These are phyloP conservation scores for Lyophyllum decastes DNA, from an alignment of 768 basidiomycete species.

Conservation along the genomic window DNA sequence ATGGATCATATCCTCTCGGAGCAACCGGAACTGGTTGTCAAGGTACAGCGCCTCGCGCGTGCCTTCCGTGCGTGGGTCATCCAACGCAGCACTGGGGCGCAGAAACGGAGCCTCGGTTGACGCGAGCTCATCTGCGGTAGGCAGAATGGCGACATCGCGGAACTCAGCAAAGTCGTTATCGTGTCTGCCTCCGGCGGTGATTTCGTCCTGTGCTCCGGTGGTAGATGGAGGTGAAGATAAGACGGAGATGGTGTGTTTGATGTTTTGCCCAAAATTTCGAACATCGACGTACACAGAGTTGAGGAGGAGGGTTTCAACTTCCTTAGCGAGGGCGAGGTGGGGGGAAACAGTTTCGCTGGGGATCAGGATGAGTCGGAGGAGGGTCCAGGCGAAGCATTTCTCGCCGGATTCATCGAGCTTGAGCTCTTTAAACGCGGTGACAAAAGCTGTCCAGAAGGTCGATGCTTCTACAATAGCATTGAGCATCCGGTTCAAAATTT, in stretches of 20 bases:
- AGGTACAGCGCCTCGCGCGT: slow-evolving; percentile 20
- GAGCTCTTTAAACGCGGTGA: slow-evolving; percentile 29
- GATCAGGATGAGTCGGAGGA: slow-evolving; percentile 33
- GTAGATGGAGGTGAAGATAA: slow-evolving; percentile 16
- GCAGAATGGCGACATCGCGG: slow-evolving; percentile 60
- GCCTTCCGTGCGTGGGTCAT: slow-evolving; percentile 51
- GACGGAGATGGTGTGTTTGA: slow-evolving; percentile 30
- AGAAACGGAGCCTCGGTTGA: slow-evolving; percentile 49
- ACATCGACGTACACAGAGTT: slow-evolving; percentile 26
- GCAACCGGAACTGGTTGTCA: slow-evolving; percentile 15
- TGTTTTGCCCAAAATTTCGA: slow-evolving; percentile 17
- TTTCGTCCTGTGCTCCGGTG: slow-evolving; percentile 20
- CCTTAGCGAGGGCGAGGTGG: slow-evolving; percentile 24
- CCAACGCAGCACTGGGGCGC: slow-evolving; percentile 42
- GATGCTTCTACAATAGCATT: slow-evolving; percentile 41
- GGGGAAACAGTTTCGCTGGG: slow-evolving; percentile 28
- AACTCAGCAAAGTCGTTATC: slow-evolving; percentile 70
- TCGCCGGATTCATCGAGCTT: slow-evolving; percentile 26
- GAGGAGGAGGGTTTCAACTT: slow-evolving; percentile 17
- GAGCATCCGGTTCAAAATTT: slow-evolving; percentile 36
- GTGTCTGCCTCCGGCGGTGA: slow-evolving; percentile 63
- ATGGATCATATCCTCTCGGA: slow-evolving; percentile 14
- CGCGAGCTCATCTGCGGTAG: slow-evolving; percentile 58
- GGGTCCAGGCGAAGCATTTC: slow-evolving; percentile 34
- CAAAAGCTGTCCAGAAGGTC: slow-evolving; percentile 43